Conservation (phyloP, 2,329 filamentous ascomycete genomes). For the Phialophora macrospora region DNA sequence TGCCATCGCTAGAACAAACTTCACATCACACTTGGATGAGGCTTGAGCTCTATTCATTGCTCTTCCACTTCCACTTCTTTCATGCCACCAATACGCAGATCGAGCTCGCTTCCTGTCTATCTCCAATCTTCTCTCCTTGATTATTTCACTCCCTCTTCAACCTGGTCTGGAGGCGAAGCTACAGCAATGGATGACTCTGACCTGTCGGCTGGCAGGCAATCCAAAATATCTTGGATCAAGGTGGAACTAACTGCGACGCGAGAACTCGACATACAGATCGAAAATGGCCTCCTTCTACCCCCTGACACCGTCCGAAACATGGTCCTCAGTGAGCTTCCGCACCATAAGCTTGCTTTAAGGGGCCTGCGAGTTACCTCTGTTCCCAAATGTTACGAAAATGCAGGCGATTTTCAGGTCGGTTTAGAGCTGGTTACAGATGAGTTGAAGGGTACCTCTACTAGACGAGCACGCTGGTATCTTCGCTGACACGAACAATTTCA, state of each 20-base stretch:
- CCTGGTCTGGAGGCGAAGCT: not conserved
- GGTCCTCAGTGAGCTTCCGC: not conserved
- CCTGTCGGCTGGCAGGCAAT: not conserved
- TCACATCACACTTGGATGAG: not conserved
- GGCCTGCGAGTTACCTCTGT: constrained; percentile 1
- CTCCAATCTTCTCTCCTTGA: not conserved
- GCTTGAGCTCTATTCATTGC: not conserved
- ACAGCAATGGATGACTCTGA: not conserved
- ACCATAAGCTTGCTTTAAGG: not conserved
- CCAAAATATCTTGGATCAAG: not conserved
- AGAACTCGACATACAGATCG: not conserved
- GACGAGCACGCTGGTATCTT: not conserved
- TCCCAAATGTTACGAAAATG: not conserved
- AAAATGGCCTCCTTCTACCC: not conserved
- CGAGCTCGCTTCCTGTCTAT: not conserved
- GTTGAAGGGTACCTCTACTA: constrained; percentile 5
- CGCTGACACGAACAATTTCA: not conserved
- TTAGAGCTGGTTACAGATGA: not conserved
- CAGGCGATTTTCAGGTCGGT: not conserved
- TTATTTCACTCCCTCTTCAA: not conserved
- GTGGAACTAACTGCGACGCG: constrained; percentile 6
- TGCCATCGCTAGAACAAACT: not conserved
- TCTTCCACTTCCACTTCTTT: not conserved
- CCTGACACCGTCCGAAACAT: not conserved
- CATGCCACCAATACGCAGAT: not conserved